A percentile compares a stretch with the other conserved stretches of the same genome.
Conservation (phyloP, 2,329 filamentous ascomycete species). For the Pseudonectria foliicola region DNA sequence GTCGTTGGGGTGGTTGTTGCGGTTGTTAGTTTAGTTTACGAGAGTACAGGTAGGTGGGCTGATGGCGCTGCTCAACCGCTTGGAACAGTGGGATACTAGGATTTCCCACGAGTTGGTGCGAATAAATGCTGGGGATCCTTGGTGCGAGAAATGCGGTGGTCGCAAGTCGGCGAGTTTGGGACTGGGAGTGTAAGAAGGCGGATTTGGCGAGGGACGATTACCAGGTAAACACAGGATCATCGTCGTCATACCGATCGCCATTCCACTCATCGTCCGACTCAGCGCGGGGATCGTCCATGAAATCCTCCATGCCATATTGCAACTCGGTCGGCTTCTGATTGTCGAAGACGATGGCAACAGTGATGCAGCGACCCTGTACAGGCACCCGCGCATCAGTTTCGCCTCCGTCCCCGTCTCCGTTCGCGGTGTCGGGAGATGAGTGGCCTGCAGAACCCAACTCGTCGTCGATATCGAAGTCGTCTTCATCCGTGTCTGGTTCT, state of each 20-base stretch:
- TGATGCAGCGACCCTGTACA: constrained; percentile 62
- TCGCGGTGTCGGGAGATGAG: too few relatives aligned
- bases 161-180: too few relatives aligned
- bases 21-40: too few relatives aligned
- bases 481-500: constrained; percentile 40
- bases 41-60: background rate
- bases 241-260: constrained; percentile 47
- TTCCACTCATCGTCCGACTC: constrained; percentile 53
- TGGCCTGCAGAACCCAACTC: constrained; percentile 7
- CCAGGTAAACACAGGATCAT: constrained; percentile 26
- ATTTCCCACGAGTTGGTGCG: too few relatives aligned
- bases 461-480: constrained; percentile 29
- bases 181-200: background rate
- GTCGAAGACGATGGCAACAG: constrained; percentile 66
- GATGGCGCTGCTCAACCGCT: background rate
- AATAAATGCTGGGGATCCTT: too few relatives aligned
- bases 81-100: too few relatives aligned
- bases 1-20: too few relatives aligned
- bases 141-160: too few relatives aligned
- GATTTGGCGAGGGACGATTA: constrained; percentile 3
- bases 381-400: constrained; percentile 19
- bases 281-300: constrained; percentile 52
- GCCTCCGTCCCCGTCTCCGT: constrained; percentile 4
- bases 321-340: constrained; percentile 66
- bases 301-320: constrained; percentile 65